Base-by-base conservation (phyloP, 1,284 basidiomycete species). In the Pseudozyma flocculosa region DNA sequence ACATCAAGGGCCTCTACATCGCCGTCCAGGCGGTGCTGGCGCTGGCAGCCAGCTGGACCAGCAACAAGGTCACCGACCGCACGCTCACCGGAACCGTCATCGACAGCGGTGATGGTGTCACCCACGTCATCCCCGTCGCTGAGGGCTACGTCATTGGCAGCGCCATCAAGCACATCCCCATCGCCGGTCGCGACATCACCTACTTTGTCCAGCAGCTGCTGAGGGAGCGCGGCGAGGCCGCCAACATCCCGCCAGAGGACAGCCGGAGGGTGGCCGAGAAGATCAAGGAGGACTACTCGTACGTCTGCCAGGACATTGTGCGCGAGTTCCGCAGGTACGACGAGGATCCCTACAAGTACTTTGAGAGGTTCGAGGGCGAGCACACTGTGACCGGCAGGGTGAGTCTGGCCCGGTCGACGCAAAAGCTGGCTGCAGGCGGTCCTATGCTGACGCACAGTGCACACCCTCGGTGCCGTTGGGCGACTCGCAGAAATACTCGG, bases 91-190 rank as follows among this genome's bases (percentile, higher is more conserved):
- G 95, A 54, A 97, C 95, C 0, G 95, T 98, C 73, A 92, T 99
- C 75, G 95, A 98, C 81, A 95, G 92, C 36, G 95, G 95, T 61
- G 95, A 98, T 78, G 95, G 95, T 82, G 95, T 98, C 42, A 98
- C 95, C 2, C 92, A 94, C 80, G 92, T 94, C 64, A 94, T 94
- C 69, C 92, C 91, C 45, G 90, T 89, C 14, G 84, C 95, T 22
- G 95, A 98, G 78, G 95, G 95, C 41, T 99, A 98, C 79, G 94
- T 99, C 68, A 97, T 99, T 73, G 95, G 94, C 23, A 94, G 90
- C 68, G 91, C 94, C 3, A 98, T 99, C 85, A 98, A 97, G 80
- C 92, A 97, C 78, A 93, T 99, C 75, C 95, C 95, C 50, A 93
- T 98, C 72, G 95, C 95, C 22, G 94, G 95, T 34, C 87, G 93